Base-by-base conservation (phyloP, 31 red algal species). In the Porphyra umbilicalis region DNA sequence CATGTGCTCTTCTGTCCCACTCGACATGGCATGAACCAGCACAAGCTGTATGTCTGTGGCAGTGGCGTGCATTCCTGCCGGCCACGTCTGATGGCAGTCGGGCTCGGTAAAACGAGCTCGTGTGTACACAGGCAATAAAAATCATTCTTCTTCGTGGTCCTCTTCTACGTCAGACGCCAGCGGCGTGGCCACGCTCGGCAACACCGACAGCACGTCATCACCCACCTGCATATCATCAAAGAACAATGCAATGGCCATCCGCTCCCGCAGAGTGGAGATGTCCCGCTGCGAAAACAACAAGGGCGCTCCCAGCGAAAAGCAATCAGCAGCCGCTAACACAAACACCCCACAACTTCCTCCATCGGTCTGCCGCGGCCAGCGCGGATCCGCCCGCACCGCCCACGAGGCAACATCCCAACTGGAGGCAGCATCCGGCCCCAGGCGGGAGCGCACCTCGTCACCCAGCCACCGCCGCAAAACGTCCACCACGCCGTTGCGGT, bases 341-440 rank as follows among this genome's bases (percentile, higher is more conserved):
- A 94, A 94, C 25, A 94, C 87, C 18, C 92, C 92, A 67, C 92
- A 94, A 3, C 88, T 90, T 36, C 92, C 92, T 33, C 76, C 68
- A 80, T 94, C 92, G 6, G 44, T 82, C 82, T 95, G 93, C 6
- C 77, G 37, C 39, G 93, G 89, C 7, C n/a, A n/a, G 14, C 75
- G 25, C 11, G 86, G 88, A 79, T 91, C 81, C 31, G 83, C 77
- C 75, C 33, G 29, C 33, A 81, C 71, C 82, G 35, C 32, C 93
- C 93, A 95, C n/a, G 39, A 31, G 57, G 80, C 80, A 77, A 88
- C 84, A 6, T 84, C 36, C 89, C 90, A 75, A 40, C 76, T 77
- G 25, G 80, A 78, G 0, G 83, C 40, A 33, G 38, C 75, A 36
- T 85, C 90, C 29, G 86, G 76, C 6, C 83, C 94, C 33, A 57